Base-by-base conservation (phyloP, 176 grass and related monocot species). In the Rhipidocladum racemiflorum region DNA sequence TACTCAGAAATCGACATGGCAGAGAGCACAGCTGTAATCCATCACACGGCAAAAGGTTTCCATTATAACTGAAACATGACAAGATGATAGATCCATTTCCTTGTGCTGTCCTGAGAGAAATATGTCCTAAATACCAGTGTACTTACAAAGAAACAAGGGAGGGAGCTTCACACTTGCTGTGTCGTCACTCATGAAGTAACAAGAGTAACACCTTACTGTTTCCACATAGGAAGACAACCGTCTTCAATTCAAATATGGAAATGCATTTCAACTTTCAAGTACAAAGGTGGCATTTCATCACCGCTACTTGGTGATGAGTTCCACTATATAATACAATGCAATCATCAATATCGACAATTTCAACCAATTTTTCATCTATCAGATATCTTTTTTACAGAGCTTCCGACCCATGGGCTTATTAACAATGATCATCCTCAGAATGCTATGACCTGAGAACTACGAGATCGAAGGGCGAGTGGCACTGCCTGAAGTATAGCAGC, bases 301-400 rank as follows among this genome's bases (percentile, higher is more conserved):
- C 53, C 51, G 61, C 20, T 74, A 60, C 48, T 59, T 53, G 16
- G 28, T 79, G 39, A 74, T 12, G 39, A 67, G 40, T 51, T 79
- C 2, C 61, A 61, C 30, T 68, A 66, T 74, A 83, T n/a, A 28
- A 51, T 62, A 76, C 78, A 49, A 79, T 49, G 13, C 38, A 90
- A 76, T 14, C 54, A 73, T 59, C 20, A 82, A 84, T 61, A 81
- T n/a, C 29, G 3, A 65, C 29, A n/a, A 28, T 70, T 10, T 44
- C 11, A 68, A 39, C 75, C 85, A 45, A 7, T 5, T 39, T 66
- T 79, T 49, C 59, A 73, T 38, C 36, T 6, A 7, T 45, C 25
- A 8, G 21, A 53, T 44, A 74, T 61, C 63, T 20, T 4, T 73
- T 74, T 24, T 29, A 18, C 49, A 29, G 35, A 62, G 64, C 65